Evolutionary conservation across 441 rosid genomes (phyloP), one percentile per base, ranked within the genome.

Genomic region (Daphne laureola): DNA sequence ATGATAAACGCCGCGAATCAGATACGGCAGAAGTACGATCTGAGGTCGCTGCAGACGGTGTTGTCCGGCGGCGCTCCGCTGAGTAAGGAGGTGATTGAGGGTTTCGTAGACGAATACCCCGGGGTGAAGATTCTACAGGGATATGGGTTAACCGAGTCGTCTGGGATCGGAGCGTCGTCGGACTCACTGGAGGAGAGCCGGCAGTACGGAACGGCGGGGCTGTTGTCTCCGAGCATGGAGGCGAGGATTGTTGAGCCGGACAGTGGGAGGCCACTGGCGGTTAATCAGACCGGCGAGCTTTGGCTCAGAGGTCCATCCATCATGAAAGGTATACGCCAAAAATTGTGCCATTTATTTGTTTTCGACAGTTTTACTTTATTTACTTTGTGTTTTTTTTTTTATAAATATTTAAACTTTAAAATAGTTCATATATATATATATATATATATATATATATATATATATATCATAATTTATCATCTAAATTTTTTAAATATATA

Each of bases 251-350:
- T 92, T 17, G 84, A 89, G 57, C 83, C 96, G 35, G 90, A 74
- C 14, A 73, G 66, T 4, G 84, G 87, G 14, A 21, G 51, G 49
- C 51, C 78, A 13, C 70, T 73, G 70, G 47, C 71, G 16, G 79
- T 76, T 54, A 86, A 89, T 42, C 80, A 69, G 17, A 92, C 96
- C 40, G 98, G 98, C 15, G 98, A 92, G 78, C 94, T 92, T 21
- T 88, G 90, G 98, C 90, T 92, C 0, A 78, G 75, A 62, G 96
- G 97, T 25, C 96, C 96, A 48, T 55, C 86, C 4, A 69, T 92
- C 15, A 88, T 88, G 96, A 92, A 89, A 89, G 96, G 97, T 85
- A n/a, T n/a, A n/a, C n/a, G n/a, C n/a, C n/a, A n/a, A n/a, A n/a
- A n/a, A n/a, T n/a, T n/a, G n/a, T n/a, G n/a, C n/a, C n/a, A n/a